These are phyloP conservation scores for Alternaria sp. DNA, from an alignment of 2,329 filamentous ascomycete species.

Conservation along the genomic window DNA sequence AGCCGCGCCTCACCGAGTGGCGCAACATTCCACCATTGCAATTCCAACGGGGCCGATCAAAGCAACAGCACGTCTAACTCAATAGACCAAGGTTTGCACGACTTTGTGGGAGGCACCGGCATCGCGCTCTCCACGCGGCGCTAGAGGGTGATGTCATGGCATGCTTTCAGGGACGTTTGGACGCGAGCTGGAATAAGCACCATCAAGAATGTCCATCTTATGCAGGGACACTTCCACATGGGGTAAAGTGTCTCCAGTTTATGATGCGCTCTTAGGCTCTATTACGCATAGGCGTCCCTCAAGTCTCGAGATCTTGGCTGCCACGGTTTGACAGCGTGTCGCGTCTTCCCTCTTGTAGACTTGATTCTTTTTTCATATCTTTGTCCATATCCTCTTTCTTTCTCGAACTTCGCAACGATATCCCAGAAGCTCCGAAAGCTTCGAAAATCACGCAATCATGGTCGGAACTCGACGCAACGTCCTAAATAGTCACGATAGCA, in stretches of 20 bases:
- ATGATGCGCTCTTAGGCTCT: constrained; percentile 28
- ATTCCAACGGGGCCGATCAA: not conserved
- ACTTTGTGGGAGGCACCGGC: constrained; percentile 3
- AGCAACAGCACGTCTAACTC: not conserved
- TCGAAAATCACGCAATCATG: constrained; percentile 23
- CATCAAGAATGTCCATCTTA: constrained; percentile 17
- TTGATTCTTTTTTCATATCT: constrained; percentile 7
- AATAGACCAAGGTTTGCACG: not conserved
- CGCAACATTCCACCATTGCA: not conserved
- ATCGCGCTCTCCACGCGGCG: constrained; percentile 16
- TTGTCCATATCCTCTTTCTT: not conserved
- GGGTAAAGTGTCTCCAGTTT: constrained; percentile 15
- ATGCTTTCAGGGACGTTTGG: not conserved
- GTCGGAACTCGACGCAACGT: constrained; percentile 35
- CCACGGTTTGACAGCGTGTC: constrained; percentile 18
- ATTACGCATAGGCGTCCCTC: constrained; percentile 8
- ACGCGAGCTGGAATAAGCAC: constrained; percentile 20
- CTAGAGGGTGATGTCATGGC: constrained; percentile 26
- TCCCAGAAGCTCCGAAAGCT: not conserved
- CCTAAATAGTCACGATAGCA: constrained; percentile 20
- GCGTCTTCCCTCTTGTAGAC: constrained; percentile 13
- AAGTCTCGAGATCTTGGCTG: constrained; percentile 2
- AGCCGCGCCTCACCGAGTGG: not conserved
- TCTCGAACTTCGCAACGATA: not conserved
- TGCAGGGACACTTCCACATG: constrained; percentile 20